phyloP scores from a whole-genome alignment of 208 protist genomes.

The Vickermania ingenoplastis region DNA sequence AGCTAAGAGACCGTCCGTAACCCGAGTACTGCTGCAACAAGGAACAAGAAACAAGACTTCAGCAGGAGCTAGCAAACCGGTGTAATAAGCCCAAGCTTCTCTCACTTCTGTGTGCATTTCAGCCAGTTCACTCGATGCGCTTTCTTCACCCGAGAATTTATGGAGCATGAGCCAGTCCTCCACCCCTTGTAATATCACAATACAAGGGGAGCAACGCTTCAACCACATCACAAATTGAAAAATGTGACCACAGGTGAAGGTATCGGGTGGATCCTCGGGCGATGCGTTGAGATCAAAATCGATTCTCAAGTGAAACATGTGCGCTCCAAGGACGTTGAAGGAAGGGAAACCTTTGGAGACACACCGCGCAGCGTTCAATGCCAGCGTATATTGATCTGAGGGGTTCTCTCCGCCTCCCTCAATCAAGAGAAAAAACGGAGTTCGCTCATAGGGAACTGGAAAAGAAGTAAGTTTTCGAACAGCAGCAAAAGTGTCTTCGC shows the following conservation, averaged over 20 bases:
- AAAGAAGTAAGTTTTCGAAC: conserved; percentile 45
- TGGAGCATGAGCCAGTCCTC: conserved; percentile 48
- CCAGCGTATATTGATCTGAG: conserved; percentile 6
- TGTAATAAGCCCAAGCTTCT: conserved; percentile 46
- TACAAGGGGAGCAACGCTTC: conserved; percentile 38
- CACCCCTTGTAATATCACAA: conserved; percentile 51
- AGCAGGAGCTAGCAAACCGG: conserved; percentile 44
- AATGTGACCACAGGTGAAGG: conserved; percentile 41
- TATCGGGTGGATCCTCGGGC: neutral
- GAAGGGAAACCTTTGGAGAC: conserved; percentile 14
- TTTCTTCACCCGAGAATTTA: no score
- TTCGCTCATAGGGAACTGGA: conserved; percentile 37
- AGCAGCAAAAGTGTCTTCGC: conserved; percentile 34
- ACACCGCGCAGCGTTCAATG: conserved; percentile 10
- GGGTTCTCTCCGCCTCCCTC: conserved; percentile 5
- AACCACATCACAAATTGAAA: conserved; percentile 37
- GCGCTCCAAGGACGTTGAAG: conserved; percentile 15
- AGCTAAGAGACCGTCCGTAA: no score
- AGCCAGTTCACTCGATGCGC: conserved; percentile 8
- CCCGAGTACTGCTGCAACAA: conserved; percentile 21
- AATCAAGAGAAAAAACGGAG: conserved; percentile 48
- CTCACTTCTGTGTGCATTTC: neutral
- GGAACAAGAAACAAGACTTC: conserved; percentile 56
- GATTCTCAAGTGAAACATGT: conserved; percentile 33
- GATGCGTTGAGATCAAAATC: conserved; percentile 7